These are phyloP conservation scores for Monosporascus sp. DNA, from an alignment of 2,329 filamentous ascomycete genomes.

Conservation along the genomic window DNA sequence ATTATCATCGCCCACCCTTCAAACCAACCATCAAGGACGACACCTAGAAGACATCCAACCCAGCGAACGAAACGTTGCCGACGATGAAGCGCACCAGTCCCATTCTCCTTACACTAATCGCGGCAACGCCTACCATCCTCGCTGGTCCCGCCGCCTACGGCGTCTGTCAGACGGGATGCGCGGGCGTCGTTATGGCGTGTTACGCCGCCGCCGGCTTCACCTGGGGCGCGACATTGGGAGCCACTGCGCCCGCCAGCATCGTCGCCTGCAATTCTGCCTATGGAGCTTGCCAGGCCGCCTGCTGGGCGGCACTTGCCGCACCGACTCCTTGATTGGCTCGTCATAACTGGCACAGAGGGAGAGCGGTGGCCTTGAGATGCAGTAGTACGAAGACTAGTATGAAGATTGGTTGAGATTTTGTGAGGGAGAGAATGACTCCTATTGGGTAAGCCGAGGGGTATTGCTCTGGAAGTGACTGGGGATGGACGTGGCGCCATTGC, in stretches of 20 bases:
- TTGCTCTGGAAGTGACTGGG: too few species aligned
- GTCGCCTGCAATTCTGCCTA: constrained; percentile 39
- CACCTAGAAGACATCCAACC: too few species aligned
- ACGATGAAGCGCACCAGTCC: not conserved
- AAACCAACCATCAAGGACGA: too few species aligned
- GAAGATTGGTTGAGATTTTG: too few species aligned
- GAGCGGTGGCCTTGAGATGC: too few species aligned
- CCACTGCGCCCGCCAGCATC: constrained; percentile 33
- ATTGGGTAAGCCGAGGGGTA: too few species aligned
- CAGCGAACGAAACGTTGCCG: not conserved
- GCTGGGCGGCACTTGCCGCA: constrained; percentile 27
- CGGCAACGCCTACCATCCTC: not conserved
- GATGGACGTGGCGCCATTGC: too few species aligned
- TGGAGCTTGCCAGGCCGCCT: constrained; percentile 40
- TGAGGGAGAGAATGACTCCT: too few species aligned
- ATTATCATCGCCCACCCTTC: too few species aligned
- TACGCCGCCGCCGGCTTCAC: constrained; percentile 5
- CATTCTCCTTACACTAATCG: not conserved
- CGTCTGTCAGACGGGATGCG: constrained; percentile 34
- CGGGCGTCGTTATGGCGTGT: constrained; percentile 1
- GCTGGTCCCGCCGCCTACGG: constrained; percentile 30
- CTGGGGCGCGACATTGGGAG: constrained; percentile 9
- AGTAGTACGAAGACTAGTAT: too few species aligned
- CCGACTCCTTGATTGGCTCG: constrained; percentile 24
- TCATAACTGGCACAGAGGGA: too few species aligned